Percentiles rank a stretch among this genome's conserved stretches.
phyloP scores from a whole-genome alignment of 441 rosid genomes.

The Biscutella laevigata region DNA sequence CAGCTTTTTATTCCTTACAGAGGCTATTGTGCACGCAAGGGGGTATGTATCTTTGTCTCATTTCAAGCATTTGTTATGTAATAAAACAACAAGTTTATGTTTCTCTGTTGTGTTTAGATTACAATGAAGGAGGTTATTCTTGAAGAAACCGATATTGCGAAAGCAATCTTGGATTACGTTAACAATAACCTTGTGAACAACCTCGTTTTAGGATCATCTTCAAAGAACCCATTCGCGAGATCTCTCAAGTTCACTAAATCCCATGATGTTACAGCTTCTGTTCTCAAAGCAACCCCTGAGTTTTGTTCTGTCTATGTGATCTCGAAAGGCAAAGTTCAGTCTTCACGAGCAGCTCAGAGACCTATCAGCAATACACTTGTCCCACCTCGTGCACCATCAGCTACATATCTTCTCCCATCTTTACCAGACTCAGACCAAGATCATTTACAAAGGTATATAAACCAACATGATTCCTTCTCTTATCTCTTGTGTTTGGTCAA shows the following conservation, averaged over 20 bases:
- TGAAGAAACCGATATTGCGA: constrained; percentile 55
- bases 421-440: constrained; percentile 27
- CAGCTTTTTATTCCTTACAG: constrained; percentile 28
- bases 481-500: background rate
- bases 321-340: constrained; percentile 55
- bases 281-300: constrained; percentile 56
- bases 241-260: constrained; percentile 33
- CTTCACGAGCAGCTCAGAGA: constrained; percentile 45
- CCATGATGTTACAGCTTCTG: constrained; percentile 38
- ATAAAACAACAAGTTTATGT: background rate
- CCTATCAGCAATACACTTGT: constrained; percentile 34
- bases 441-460: constrained; percentile 31
- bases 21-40: constrained; percentile 30
- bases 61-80: background rate
- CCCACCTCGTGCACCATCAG: constrained; percentile 42
- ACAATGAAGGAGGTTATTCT: constrained; percentile 48
- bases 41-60: constrained; percentile 14
- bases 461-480: too few species aligned
- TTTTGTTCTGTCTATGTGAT: constrained; percentile 69
- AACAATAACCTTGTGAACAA: constrained; percentile 44
- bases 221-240: constrained; percentile 61
- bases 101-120: constrained; percentile 32
- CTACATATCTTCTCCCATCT: constrained; percentile 21
- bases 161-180: constrained; percentile 51
- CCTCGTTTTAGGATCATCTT: constrained; percentile 53